phyloP scores from a whole-genome alignment of 257 asterid genomes.

The Scutellaria baicalensis region DNA sequence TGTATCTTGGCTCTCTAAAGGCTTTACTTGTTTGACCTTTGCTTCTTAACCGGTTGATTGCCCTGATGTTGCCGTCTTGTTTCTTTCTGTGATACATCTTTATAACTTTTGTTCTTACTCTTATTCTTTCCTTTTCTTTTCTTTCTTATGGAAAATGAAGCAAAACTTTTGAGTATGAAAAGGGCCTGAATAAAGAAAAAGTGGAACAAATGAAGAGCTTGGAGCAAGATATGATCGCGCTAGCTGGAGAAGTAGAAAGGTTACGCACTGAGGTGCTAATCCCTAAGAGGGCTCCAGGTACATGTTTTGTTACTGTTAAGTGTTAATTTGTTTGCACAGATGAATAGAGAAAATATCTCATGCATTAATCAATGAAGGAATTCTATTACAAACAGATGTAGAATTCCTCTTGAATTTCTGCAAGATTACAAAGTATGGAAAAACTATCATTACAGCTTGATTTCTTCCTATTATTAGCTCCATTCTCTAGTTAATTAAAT shows the following conservation, averaged over 20 bases:
- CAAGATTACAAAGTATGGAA: too few relatives aligned
- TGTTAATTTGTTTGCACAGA: too few relatives aligned
- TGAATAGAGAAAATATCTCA: too few relatives aligned
- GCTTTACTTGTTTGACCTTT: not conserved
- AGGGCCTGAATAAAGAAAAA: slow-evolving; percentile 51
- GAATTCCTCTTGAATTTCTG: too few relatives aligned
- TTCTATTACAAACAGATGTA: too few relatives aligned
- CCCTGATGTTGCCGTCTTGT: not conserved
- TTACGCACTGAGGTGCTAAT: slow-evolving; percentile 41
- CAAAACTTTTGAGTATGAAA: slow-evolving; percentile 66
- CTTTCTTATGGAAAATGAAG: slow-evolving; percentile 29
- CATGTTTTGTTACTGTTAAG: not conserved
- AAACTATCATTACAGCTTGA: too few relatives aligned
- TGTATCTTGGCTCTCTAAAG: not conserved
- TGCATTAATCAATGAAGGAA: too few relatives aligned
- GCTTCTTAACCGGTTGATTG: not conserved
- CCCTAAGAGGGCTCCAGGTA: slow-evolving; percentile 61
- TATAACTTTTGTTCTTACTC: not conserved
- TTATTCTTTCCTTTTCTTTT: not conserved
- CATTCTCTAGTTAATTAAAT: too few relatives aligned
- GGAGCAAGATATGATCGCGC: slow-evolving; percentile 62
- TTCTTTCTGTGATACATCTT: not conserved
- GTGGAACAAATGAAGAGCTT: slow-evolving; percentile 56
- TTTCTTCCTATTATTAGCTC: too few relatives aligned
- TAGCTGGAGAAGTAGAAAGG: slow-evolving; percentile 60